A percentile compares a stretch with the other conserved stretches of the same genome.
Evolutionary conservation across 495 filamentous ascomycete species (phyloP).

Genomic region (Neurospora sp.): DNA sequence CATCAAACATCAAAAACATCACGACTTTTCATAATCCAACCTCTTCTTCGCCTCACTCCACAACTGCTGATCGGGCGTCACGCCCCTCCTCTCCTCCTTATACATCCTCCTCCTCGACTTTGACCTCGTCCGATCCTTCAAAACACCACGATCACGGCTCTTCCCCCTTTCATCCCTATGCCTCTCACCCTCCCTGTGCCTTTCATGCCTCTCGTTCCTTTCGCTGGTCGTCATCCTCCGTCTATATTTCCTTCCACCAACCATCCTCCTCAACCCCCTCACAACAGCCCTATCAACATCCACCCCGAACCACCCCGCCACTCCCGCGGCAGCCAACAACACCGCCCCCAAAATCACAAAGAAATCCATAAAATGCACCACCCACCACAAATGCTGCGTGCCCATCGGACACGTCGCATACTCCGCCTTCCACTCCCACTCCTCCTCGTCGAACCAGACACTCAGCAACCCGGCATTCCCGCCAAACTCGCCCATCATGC

Average conservation of each 20-base stretch:
- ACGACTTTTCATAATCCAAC: not conserved
- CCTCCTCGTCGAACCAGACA: slow-evolving; percentile 70
- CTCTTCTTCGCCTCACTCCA: not conserved
- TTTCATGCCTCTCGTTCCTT: not conserved
- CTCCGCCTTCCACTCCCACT: slow-evolving; percentile 70
- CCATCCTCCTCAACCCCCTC: not conserved
- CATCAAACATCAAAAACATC: not conserved
- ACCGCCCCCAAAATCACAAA: slow-evolving; percentile 35
- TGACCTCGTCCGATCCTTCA: not conserved
- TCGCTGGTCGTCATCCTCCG: not conserved
- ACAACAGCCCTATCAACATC: slow-evolving; percentile 14
- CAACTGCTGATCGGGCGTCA: not conserved
- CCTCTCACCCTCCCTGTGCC: not conserved
- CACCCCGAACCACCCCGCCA: slow-evolving; percentile 11
- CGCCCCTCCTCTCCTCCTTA: not conserved
- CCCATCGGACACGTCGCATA: slow-evolving; percentile 69
- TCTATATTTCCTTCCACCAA: not conserved
- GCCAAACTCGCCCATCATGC: slow-evolving; percentile 94
- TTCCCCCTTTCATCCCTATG: not conserved
- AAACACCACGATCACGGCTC: not conserved
- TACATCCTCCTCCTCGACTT: not conserved
- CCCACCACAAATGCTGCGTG: slow-evolving; percentile 91
- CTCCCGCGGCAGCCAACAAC: slow-evolving; percentile 16
- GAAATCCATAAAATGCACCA: slow-evolving; percentile 63
- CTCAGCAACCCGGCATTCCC: slow-evolving; percentile 83